A percentile compares a stretch with the other conserved stretches of the same genome.
phyloP scores from a whole-genome alignment of 305 asterid genomes.

The Fraxinus angustifolia region DNA sequence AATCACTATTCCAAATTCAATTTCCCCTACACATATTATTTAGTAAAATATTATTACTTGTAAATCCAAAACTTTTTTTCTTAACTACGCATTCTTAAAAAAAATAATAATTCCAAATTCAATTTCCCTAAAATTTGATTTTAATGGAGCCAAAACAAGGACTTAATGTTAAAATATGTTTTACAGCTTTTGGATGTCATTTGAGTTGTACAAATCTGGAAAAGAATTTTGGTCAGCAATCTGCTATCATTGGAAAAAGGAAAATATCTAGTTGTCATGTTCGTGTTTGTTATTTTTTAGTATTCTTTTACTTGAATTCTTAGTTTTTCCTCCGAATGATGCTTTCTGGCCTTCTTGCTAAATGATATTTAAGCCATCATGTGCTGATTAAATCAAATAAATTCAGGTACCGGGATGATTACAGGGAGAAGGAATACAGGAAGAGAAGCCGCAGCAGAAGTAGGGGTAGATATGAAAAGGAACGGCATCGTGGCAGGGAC shows the following conservation, averaged over 20 bases:
- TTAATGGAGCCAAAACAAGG: no score
- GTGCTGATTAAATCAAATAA: neutral
- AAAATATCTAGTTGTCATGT: neutral
- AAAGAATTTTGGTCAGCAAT: neutral
- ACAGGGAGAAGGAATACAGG: conserved; percentile 59
- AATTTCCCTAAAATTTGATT: no score
- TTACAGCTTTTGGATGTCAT: neutral
- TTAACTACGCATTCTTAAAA: no score
- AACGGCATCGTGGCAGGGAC: conserved; percentile 57
- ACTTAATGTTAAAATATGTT: neutral
- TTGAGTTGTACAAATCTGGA: neutral
- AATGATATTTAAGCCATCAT: neutral
- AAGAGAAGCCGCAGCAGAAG: conserved; percentile 82
- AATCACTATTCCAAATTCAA: no score
- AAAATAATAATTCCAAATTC: no score
- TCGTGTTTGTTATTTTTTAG: neutral
- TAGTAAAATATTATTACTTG: no score
- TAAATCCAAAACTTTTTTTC: no score
- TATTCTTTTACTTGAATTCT: neutral
- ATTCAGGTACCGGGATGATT: conserved; percentile 44
- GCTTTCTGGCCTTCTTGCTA: neutral
- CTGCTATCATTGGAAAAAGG: neutral
- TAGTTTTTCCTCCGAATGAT: neutral
- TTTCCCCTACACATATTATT: no score
- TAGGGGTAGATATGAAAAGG: conserved; percentile 65